Evolutionary conservation across 805 yeast species (phyloP).

Genomic region (Metschnikowia baotianmanensis): DNA sequence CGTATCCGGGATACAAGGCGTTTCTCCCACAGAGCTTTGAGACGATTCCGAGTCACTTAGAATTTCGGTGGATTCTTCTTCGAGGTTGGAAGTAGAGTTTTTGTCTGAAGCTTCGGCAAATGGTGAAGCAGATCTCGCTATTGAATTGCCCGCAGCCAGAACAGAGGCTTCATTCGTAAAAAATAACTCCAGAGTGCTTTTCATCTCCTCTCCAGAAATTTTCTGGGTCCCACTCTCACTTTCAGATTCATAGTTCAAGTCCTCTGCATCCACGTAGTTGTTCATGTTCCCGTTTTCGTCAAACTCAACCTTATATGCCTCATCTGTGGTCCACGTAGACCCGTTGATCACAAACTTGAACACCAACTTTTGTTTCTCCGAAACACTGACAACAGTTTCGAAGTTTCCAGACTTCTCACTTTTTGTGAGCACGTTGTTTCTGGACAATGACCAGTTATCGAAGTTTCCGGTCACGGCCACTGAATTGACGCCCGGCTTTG

Average conservation of each 20-base stretch:
- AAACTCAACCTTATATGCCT: conserved; percentile 22
- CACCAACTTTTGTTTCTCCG: conserved; percentile 24
- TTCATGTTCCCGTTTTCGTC: conserved; percentile 39
- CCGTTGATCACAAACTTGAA: conserved; percentile 41
- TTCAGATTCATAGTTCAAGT: conserved; percentile 19
- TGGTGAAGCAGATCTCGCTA: no score
- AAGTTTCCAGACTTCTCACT: conserved; percentile 18
- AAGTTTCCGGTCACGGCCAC: conserved; percentile 42
- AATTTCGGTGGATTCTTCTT: not conserved
- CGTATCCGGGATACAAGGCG: no score
- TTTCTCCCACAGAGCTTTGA: no score
- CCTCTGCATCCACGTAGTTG: conserved; percentile 30
- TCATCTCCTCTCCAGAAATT: not conserved
- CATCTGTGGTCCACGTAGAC: conserved; percentile 29
- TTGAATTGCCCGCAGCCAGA: not conserved
- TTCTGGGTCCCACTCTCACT: not conserved
- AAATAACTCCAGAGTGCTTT: no score
- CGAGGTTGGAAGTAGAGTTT: not conserved
- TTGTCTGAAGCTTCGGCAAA: no score
- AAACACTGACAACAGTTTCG: conserved; percentile 23
- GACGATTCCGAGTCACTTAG: not conserved
- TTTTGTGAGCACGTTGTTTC: conserved; percentile 14
- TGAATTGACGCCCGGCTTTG: conserved; percentile 16
- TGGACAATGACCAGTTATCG: conserved; percentile 36
- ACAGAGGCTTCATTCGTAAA: not conserved